These are phyloP conservation scores for Magnolia kwangsiensis DNA, from an alignment of 164 flowering plant genomes.

Conservation along the genomic window DNA sequence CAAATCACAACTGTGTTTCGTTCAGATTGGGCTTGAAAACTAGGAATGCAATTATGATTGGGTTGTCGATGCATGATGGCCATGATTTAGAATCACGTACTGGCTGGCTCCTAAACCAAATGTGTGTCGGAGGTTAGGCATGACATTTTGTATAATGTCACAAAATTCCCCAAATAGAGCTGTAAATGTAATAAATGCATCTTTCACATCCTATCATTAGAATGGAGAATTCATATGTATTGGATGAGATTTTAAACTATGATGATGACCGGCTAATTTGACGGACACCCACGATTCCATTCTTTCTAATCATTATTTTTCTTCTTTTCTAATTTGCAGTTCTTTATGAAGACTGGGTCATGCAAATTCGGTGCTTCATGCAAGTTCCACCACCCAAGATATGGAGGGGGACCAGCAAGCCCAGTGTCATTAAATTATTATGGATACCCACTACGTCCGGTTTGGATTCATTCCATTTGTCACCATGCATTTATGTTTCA, in stretches of 20 bases:
- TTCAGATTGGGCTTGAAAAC: no score
- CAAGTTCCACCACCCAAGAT: slow-evolving; percentile 91
- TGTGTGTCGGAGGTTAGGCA: no score
- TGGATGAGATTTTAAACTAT: not conserved
- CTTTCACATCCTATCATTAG: not conserved
- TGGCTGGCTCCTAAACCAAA: no score
- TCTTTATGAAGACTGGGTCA: slow-evolving; percentile 77
- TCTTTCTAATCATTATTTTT: slow-evolving; percentile 1
- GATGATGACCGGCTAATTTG: no score
- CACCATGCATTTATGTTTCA: not conserved
- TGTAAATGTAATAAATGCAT: no score
- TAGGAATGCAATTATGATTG: no score
- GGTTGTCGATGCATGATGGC: no score
- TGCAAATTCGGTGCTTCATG: slow-evolving; percentile 94
- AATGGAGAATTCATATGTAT: not conserved
- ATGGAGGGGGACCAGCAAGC: slow-evolving; percentile 50
- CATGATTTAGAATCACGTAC: no score
- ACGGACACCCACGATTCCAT: not conserved
- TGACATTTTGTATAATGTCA: no score
- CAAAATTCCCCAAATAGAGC: no score
- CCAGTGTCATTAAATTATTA: slow-evolving; percentile 56
- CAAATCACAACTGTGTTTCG: no score
- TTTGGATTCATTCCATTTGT: slow-evolving; percentile 26
- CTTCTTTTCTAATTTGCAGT: slow-evolving; percentile 42
- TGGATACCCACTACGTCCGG: slow-evolving; percentile 93